phyloP scores from a whole-genome alignment of 192 early-diverging fungal species.

The Linderina pennispora region DNA sequence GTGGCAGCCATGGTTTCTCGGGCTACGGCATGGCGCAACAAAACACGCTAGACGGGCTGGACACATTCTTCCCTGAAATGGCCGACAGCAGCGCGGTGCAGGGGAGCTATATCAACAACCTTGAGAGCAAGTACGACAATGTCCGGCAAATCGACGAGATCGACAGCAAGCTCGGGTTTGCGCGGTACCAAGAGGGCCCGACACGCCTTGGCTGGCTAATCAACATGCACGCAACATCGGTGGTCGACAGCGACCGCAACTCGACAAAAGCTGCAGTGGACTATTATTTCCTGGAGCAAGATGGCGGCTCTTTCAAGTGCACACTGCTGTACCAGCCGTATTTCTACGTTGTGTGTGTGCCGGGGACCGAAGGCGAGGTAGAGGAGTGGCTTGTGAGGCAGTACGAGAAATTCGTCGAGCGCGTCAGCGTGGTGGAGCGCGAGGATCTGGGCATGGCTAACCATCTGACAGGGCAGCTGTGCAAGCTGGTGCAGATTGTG shows the following conservation, averaged over 20 bases:
- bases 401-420: conserved; percentile 62
- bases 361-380: conserved; percentile 72
- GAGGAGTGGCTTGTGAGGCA: conserved; percentile 74
- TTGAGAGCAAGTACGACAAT: conserved; percentile 19
- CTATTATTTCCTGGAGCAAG: conserved; percentile 89
- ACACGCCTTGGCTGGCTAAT: conserved; percentile 85
- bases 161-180: conserved; percentile 59
- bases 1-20: conserved; percentile 11
- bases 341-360: conserved; percentile 78
- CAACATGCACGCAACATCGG: conserved; percentile 84
- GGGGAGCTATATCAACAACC: conserved; percentile 13
- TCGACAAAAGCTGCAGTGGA: conserved; percentile 72
- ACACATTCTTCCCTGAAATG: not conserved
- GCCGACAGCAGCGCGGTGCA: conserved; percentile 1
- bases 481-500: conserved; percentile 65
- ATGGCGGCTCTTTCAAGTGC: conserved; percentile 82
- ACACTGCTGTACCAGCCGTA: conserved; percentile 85
- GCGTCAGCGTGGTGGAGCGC: conserved; percentile 58
- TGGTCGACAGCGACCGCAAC: conserved; percentile 58
- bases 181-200: conserved; percentile 65
- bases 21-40: conserved; percentile 8
- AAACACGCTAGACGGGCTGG: not conserved
- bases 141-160: conserved; percentile 39
- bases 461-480: conserved; percentile 73
- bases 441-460: conserved; percentile 90